phyloP scores from a whole-genome alignment of 176 grass and related monocot species.

The Metroxylon sagu region DNA sequence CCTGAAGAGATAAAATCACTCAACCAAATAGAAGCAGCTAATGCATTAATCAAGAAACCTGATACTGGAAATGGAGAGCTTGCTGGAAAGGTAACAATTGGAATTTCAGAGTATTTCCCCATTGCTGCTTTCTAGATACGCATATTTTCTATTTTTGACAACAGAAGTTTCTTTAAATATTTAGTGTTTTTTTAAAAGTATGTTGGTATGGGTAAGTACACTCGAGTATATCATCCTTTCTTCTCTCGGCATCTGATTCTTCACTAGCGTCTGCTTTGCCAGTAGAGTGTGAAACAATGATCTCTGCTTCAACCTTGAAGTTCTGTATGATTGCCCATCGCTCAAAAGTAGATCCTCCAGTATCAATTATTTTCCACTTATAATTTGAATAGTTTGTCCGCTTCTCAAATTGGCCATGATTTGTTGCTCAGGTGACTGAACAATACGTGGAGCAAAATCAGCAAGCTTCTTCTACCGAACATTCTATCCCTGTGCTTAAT shows the following conservation, averaged over 20 bases:
- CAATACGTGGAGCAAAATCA: slow-evolving; percentile 21
- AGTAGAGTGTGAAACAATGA: too few relatives aligned
- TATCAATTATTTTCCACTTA: too few relatives aligned
- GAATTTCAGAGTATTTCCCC: neutral
- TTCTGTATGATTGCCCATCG: too few relatives aligned
- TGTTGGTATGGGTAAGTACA: too few relatives aligned
- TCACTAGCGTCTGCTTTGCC: too few relatives aligned
- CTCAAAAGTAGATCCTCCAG: too few relatives aligned
- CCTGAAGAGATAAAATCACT: neutral
- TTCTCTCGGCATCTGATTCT: too few relatives aligned
- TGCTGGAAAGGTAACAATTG: slow-evolving; percentile 3
- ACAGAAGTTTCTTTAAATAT: too few relatives aligned
- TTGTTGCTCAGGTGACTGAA: slow-evolving; percentile 37
- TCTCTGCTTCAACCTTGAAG: too few relatives aligned
- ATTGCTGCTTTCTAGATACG: slow-evolving; percentile 1
- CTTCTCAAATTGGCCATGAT: slow-evolving; percentile 8
- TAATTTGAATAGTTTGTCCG: too few relatives aligned
- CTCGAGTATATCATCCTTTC: too few relatives aligned
- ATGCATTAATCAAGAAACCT: neutral
- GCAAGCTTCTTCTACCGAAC: neutral
- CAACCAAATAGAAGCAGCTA: neutral
- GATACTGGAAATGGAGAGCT: neutral
- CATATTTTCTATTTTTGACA: neutral
- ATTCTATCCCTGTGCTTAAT: slow-evolving; percentile 25
- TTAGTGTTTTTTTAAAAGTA: too few relatives aligned